Conservation (phyloP, 495 filamentous ascomycete species). For the Neurospora terricola region DNA sequence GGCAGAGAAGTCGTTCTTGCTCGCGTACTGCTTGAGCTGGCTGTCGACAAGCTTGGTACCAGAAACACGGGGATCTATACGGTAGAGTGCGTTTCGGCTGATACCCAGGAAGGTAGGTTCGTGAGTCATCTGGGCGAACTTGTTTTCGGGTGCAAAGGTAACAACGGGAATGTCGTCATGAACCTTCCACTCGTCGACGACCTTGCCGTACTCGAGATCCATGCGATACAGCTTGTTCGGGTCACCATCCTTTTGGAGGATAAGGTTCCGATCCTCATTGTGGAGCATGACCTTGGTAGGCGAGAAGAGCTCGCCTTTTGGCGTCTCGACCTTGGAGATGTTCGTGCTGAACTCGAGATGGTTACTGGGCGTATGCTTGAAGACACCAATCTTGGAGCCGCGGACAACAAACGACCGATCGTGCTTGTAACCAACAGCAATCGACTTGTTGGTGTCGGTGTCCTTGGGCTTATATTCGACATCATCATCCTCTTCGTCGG, state of each 20-base stretch:
- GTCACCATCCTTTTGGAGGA: constrained; percentile 74
- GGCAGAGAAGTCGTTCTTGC: constrained; percentile 94
- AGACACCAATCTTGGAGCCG: constrained; percentile 95
- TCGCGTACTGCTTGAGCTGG: constrained; percentile 86
- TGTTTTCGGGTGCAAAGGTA: constrained; percentile 88
- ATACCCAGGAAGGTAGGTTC: constrained; percentile 92
- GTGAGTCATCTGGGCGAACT: constrained; percentile 95
- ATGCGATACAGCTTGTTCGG: constrained; percentile 93
- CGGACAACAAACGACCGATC: constrained; percentile 95
- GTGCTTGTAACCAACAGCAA: constrained; percentile 97
- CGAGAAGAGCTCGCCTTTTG: constrained; percentile 77
- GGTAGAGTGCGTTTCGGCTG: constrained; percentile 84
- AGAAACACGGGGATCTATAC: constrained; percentile 81
- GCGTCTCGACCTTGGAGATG: constrained; percentile 90
- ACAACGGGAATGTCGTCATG: constrained; percentile 92
- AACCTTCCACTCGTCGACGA: constrained; percentile 99
- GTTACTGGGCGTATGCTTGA: constrained; percentile 91
- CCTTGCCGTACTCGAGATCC: constrained; percentile 96
- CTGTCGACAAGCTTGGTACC: constrained; percentile 90
- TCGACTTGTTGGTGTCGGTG: constrained; percentile 81
- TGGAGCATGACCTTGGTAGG: constrained; percentile 98
- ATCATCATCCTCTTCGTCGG: constrained; percentile 86
- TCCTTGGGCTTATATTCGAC: constrained; percentile 61
- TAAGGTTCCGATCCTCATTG: constrained; percentile 83
- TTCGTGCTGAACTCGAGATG: constrained; percentile 94